A percentile compares a stretch with the other conserved stretches of the same genome.
Conservation (phyloP, 257 asterid genomes). For the Jacaranda copaia region DNA sequence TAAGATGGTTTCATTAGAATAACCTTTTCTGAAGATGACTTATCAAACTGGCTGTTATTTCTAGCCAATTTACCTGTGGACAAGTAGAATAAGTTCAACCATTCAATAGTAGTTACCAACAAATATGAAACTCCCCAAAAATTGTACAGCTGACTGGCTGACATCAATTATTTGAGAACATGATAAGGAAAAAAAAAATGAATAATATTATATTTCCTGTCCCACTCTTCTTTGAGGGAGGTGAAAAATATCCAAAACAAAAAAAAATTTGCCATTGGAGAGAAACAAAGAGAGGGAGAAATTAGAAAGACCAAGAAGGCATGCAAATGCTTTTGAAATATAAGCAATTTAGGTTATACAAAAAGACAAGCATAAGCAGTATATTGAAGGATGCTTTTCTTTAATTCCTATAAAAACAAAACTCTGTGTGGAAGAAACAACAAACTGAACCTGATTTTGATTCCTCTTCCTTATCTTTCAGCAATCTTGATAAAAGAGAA, state of each 20-base stretch:
- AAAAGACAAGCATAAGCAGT: constrained; percentile 4
- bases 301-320: background rate
- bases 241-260: background rate
- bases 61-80: constrained; percentile 51
- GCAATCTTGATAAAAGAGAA: constrained; percentile 55
- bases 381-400: background rate
- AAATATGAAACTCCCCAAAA: constrained; percentile 27
- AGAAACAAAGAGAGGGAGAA: background rate
- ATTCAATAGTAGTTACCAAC: constrained; percentile 29
- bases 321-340: constrained; percentile 17
- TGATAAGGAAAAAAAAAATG: constrained; percentile 4
- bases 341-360: background rate
- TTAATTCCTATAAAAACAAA: background rate
- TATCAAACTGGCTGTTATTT: constrained; percentile 40
- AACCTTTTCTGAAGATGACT: constrained; percentile 61
- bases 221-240: background rate
- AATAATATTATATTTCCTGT: background rate
- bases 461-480: constrained; percentile 57
- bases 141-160: background rate
- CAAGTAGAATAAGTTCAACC: constrained; percentile 38
- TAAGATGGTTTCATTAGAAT: constrained; percentile 18
- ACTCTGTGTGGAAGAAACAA: constrained; percentile 24
- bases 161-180: background rate
- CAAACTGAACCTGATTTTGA: constrained; percentile 54
- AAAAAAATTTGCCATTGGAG: background rate